Conservation (phyloP, 2,329 filamentous ascomycete species). For the Penicillium sp. region DNA sequence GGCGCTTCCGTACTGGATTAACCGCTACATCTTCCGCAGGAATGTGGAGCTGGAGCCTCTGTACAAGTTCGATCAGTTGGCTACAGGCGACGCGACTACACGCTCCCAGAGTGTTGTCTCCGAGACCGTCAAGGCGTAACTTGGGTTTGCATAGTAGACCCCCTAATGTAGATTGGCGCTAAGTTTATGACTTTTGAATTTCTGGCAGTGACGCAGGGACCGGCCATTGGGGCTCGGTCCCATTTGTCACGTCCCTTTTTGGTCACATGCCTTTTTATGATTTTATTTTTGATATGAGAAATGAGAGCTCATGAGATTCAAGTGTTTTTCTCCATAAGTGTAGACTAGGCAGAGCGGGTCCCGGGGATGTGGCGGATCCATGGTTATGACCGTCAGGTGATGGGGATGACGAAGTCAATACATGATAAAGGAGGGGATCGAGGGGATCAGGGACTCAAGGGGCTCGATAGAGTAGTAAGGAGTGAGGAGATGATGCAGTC, state of each 20-base stretch:
- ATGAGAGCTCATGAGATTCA: not conserved
- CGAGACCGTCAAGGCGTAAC: conserved; percentile 3
- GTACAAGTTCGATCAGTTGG: conserved; percentile 47
- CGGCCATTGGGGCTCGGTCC: not conserved
- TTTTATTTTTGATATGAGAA: not conserved
- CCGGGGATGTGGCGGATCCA: conserved; percentile 16
- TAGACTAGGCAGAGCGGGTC: conserved; percentile 4
- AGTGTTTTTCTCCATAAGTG: not conserved
- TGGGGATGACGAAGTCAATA: conserved; percentile 9
- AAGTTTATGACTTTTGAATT: not conserved
- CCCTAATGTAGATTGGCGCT: not conserved
- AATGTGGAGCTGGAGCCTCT: conserved; percentile 49
- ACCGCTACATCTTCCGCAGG: conserved; percentile 55
- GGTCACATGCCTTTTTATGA: not conserved
- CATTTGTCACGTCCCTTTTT: not conserved
- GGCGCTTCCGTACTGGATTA: conserved; percentile 61
- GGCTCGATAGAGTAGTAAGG: not conserved
- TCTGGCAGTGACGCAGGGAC: not conserved
- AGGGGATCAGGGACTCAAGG: not conserved
- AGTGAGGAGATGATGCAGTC: not conserved
- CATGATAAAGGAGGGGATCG: not conserved
- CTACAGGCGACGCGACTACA: not conserved
- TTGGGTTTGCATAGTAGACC: not conserved
- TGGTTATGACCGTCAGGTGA: conserved; percentile 20
- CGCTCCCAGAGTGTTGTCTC: not conserved